phyloP scores from a whole-genome alignment of 805 yeast genomes.

The Starmerella ratchasimensis region DNA sequence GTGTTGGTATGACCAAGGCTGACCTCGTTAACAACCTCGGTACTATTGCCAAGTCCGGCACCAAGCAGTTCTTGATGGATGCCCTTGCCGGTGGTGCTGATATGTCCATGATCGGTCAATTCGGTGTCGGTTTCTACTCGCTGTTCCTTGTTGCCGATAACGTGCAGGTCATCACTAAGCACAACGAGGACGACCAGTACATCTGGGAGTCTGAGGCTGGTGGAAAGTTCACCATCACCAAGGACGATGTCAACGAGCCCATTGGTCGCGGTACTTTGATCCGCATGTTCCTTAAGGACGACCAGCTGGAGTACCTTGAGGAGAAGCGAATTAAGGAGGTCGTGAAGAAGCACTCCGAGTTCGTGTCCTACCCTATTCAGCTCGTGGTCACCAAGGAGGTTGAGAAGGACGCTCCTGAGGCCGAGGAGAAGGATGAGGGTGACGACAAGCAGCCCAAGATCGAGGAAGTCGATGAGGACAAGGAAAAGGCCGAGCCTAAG shows the following conservation, averaged over 20 bases:
- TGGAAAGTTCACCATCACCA: slow-evolving; percentile 93
- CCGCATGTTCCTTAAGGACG: slow-evolving; percentile 95
- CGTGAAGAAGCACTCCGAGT: slow-evolving; percentile 98
- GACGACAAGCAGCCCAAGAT: slow-evolving; percentile 61
- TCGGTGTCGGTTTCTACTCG: slow-evolving; percentile 99
- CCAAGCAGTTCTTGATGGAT: slow-evolving; percentile 94
- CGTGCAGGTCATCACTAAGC: slow-evolving; percentile 95
- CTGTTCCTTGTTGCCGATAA: slow-evolving; percentile 97
- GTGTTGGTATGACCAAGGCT: slow-evolving; percentile 99
- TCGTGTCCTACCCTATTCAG: slow-evolving; percentile 98
- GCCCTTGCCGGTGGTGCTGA: slow-evolving; percentile 99
- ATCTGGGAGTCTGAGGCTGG: slow-evolving; percentile 99
- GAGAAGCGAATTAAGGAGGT: slow-evolving; percentile 99
- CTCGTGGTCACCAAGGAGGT: slow-evolving; percentile 96
- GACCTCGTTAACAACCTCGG: slow-evolving; percentile 98
- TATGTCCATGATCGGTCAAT: slow-evolving; percentile 99
- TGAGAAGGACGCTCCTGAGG: slow-evolving; percentile 90
- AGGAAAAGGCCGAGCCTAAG: slow-evolving; percentile 66
- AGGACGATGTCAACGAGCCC: slow-evolving; percentile 75
- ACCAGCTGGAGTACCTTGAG: slow-evolving; percentile 96
- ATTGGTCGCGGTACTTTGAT: slow-evolving; percentile 90
- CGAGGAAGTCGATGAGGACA: slow-evolving; percentile 63
- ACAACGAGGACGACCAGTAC: slow-evolving; percentile 98
- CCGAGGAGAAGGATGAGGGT: slow-evolving; percentile 44
- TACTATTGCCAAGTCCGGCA: slow-evolving; percentile 99